Base-by-base conservation (phyloP, 176 grass and related monocot genomes). In the Carex parvula region DNA sequence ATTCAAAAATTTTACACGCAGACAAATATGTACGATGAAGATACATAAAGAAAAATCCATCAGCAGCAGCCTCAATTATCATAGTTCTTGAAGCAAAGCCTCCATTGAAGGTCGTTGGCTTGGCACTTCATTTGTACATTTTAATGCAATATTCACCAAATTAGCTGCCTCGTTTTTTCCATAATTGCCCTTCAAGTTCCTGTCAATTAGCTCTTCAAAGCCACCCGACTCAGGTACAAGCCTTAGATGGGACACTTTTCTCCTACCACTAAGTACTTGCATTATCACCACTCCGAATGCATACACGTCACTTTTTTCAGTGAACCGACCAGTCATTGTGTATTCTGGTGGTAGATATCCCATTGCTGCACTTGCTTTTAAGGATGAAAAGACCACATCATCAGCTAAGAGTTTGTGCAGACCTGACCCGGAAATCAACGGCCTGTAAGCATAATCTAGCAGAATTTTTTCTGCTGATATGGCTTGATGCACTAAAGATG, bases 331-430 rank as follows among this genome's bases (percentile, higher is more conserved):
- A 2, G 88, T 84, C 6, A 88, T 93, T 41, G 92, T 86, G 83
- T 98, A 98, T 87, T 98, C 96, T 0, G 96, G 96, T 14, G 96
- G 93, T 29, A 98, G 84, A 93, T 93, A 98, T 13, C 96, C 96
- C 96, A 98, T 98, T 87, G 96, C 96, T 8, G 96, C 96, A 20
- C 96, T 98, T 15, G 88, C 85, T 84, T 98, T 98, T 81, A 98
- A 88, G 69, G 86, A 89, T 8, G 91, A 91, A 88, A 95, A 98
- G 18, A 98, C 88, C 8, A 89, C 84, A 81, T 98, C 96, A 44
- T 98, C 96, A 0, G 94, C 92, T 17, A 98, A 88, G 41, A 98
- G 88, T 75, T 95, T 98, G 89, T 92, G 86, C 83, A 98, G 76
- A 62, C 92, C 93, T 0, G 91, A 90, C 15, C 91, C 91, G 9